Evolutionary conservation across 768 basidiomycete species (phyloP), one percentile per base, ranked within the genome.

Genomic region (Podaxis sp.): DNA sequence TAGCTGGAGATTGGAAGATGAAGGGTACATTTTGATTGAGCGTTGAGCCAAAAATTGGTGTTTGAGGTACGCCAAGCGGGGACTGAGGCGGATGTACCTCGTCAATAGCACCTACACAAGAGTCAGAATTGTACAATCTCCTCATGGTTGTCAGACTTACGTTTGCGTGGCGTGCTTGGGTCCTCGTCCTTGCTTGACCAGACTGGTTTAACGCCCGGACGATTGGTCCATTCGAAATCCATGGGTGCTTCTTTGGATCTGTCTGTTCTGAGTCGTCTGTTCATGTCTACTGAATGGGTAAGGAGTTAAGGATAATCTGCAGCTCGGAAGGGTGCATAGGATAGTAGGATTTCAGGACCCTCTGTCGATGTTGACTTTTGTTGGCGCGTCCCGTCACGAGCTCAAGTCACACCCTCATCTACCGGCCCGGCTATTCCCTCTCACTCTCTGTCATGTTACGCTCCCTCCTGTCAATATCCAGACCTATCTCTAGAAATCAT

Each of bases 201-300:
- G 2, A 79, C 82, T 1, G 87, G 84, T 68, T 77, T 83, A 59
- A 78, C 73, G 38, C 72, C 70, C 57, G 83, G 80, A 25, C 90
- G 81, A 65, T 86, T 84, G 7, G 91, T 93, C 77, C 87, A 93
- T 70, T 93, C 85, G 72, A 86, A 94, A 72, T 94, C 91, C 92
- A 94, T 94, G 3, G 92, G 92, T 2, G 88, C 89, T 69, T 93
- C 92, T 52, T 77, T 90, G 11, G 88, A 89, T 66, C 88, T 81
- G 57, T 75, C 71, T 55, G 67, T 56, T 55, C 68, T 66, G 47
- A 61, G 56, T 32, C 60, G 61, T 57, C 62, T 57, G 58, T 63
- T 60, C 67, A 67, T 67, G 32, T 44, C n/a, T 16, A 18, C n/a
- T 6, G 21, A 16, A 21, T 44, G 9, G 18, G 5, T 16, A 5